Evolutionary conservation across 148 eudicot genomes (phyloP).

Genomic region (Chenopodium album): DNA sequence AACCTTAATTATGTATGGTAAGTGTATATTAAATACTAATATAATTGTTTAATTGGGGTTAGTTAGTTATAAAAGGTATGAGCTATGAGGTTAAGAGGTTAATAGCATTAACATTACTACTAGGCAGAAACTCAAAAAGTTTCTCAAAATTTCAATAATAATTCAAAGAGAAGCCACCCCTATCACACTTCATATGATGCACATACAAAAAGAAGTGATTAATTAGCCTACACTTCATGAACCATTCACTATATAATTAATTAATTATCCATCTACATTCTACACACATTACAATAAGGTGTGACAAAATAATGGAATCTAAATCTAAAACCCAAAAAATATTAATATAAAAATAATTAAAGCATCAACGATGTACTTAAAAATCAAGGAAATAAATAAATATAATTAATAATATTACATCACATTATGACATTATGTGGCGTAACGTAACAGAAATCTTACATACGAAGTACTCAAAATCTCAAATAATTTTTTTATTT

Average conservation of each 20-base stretch:
- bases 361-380: neutral
- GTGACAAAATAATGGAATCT: neutral
- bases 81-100: no score
- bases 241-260: neutral
- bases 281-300: no score
- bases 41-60: no score
- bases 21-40: no score
- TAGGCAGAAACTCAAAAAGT: no score
- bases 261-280: neutral
- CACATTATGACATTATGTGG: neutral
- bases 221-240: neutral
- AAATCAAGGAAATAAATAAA: neutral
- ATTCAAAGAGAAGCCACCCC: neutral
- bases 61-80: no score
- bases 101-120: no score
- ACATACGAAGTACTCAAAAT: neutral
- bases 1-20: no score
- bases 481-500: no score
- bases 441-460: slow-evolving; percentile 13
- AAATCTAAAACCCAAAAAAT: neutral
- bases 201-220: neutral
- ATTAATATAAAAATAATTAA: neutral
- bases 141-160: neutral
- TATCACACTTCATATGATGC: neutral
- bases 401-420: neutral